phyloP scores from a whole-genome alignment of 345 rosid species.

The Raphanus raphanistrum region DNA sequence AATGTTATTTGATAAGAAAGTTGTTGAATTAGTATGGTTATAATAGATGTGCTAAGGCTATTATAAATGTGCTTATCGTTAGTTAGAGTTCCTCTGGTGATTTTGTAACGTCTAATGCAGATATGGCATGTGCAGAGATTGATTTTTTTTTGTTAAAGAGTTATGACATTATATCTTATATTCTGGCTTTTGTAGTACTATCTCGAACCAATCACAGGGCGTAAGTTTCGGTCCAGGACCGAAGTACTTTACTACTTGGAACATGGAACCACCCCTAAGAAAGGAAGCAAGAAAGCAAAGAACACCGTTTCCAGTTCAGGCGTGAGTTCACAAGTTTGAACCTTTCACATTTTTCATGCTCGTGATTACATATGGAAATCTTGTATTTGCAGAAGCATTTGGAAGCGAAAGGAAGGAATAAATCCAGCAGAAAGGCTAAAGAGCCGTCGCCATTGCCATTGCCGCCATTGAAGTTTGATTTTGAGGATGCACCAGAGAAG shows the following conservation, averaged over 20 bases:
- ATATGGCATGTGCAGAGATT: too few relatives aligned
- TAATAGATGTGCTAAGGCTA: background rate
- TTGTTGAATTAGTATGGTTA: background rate
- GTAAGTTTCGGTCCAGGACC: conserved; percentile 41
- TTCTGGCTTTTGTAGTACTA: conserved; percentile 39
- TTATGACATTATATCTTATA: background rate
- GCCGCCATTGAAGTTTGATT: conserved; percentile 49
- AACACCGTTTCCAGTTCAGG: conserved; percentile 31
- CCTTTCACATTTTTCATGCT: background rate
- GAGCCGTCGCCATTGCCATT: conserved; percentile 16
- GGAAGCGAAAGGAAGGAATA: conserved; percentile 37
- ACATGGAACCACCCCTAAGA: conserved; percentile 36
- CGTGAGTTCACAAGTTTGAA: conserved; percentile 40
- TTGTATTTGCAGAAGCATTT: conserved; percentile 37
- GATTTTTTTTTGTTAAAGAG: background rate
- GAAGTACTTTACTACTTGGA: conserved; percentile 39
- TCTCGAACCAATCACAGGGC: conserved; percentile 41
- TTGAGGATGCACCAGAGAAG: conserved; percentile 48
- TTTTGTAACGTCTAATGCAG: background rate
- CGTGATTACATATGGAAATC: background rate
- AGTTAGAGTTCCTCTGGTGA: background rate
- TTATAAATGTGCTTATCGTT: background rate
- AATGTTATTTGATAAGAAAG: too few relatives aligned
- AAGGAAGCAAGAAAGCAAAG: conserved; percentile 27
- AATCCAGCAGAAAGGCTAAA: conserved; percentile 15